Conservation (phyloP, 1,284 basidiomycete genomes). For the Mrakiaceae sp. region DNA sequence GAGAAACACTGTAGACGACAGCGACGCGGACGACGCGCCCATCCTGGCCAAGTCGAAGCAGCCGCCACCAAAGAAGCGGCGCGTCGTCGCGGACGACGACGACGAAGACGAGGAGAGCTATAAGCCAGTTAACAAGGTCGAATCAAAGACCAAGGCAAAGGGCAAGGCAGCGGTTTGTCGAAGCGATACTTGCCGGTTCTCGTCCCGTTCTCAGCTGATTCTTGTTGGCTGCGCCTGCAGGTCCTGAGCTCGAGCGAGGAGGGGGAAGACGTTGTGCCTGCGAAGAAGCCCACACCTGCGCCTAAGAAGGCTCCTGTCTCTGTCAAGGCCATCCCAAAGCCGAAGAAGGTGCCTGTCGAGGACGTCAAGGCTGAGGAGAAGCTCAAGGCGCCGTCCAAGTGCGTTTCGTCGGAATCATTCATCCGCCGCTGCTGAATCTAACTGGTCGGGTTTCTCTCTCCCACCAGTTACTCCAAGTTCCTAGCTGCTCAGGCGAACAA, state of each 20-base stretch:
- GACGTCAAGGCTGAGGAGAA: conserved; percentile 21
- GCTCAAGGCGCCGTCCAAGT: conserved; percentile 22
- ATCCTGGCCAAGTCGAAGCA: background rate
- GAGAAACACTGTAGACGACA: too few relatives aligned
- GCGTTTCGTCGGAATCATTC: background rate
- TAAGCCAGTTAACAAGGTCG: background rate
- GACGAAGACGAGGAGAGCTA: background rate
- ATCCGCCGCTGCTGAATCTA: conserved; percentile 6
- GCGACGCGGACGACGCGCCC: background rate
- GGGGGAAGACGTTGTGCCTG: conserved; percentile 17
- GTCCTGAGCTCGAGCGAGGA: conserved; percentile 2
- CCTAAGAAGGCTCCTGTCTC: conserved; percentile 22
- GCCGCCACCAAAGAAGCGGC: background rate
- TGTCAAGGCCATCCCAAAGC: conserved; percentile 21
- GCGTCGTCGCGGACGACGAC: background rate
- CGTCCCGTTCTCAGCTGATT: conserved; percentile 4
- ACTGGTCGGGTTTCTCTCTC: background rate
- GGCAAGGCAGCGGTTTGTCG: background rate
- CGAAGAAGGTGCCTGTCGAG: conserved; percentile 25
- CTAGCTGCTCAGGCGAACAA: background rate
- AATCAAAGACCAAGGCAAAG: background rate
- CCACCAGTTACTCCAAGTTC: conserved; percentile 11
- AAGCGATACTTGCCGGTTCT: background rate
- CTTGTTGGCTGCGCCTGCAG: background rate
- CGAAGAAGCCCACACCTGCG: conserved; percentile 21